Evolutionary conservation across 805 yeast genomes (phyloP).

Genomic region (Ogataea angusta): DNA sequence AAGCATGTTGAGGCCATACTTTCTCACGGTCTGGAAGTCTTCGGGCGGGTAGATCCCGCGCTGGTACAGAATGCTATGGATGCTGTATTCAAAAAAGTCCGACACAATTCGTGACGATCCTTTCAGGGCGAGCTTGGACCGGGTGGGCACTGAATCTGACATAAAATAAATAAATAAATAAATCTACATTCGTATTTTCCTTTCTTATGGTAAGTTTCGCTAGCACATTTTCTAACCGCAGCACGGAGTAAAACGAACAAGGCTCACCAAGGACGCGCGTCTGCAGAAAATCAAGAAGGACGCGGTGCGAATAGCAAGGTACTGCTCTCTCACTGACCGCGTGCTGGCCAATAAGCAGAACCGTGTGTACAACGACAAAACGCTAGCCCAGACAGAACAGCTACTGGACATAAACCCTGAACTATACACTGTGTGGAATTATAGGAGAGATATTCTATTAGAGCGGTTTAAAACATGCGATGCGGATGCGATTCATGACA

Average conservation of each 20-base stretch:
- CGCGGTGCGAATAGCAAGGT: constrained; percentile 53
- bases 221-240: constrained; percentile 4
- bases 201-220: constrained; percentile 3
- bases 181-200: neutral
- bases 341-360: constrained; percentile 38
- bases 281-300: constrained; percentile 55
- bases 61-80: constrained; percentile 80
- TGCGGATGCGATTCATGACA: constrained; percentile 21
- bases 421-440: constrained; percentile 87
- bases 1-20: constrained; percentile 75
- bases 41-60: constrained; percentile 87
- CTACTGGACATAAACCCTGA: constrained; percentile 76
- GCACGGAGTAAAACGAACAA: constrained; percentile 73
- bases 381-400: constrained; percentile 52
- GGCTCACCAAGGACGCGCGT: constrained; percentile 53
- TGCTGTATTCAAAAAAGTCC: constrained; percentile 80
- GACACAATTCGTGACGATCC: constrained; percentile 79
- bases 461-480: constrained; percentile 28
- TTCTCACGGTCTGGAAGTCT: constrained; percentile 72
- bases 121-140: constrained; percentile 56
- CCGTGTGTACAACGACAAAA: constrained; percentile 32
- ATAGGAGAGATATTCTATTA: constrained; percentile 66
- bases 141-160: constrained; percentile 30
- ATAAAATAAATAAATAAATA: constrained; percentile 1
- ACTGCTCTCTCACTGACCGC: constrained; percentile 42